phyloP scores from a whole-genome alignment of 2,329 filamentous ascomycete genomes.

The Fusarium dimerum region DNA sequence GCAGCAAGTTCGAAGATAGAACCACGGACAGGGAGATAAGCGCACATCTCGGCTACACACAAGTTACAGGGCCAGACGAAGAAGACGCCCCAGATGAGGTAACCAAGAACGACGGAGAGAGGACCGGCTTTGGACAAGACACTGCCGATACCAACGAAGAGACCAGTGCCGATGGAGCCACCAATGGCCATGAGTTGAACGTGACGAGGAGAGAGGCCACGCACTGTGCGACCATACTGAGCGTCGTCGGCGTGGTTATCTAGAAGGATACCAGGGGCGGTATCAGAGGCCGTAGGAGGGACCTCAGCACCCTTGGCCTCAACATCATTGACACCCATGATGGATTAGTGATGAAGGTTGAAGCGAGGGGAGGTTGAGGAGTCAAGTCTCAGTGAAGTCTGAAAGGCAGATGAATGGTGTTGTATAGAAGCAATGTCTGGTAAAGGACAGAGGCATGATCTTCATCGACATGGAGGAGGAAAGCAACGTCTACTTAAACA shows the following conservation, averaged over 20 bases:
- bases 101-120: constrained; percentile 46
- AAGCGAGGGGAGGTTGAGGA: background rate
- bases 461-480: constrained; percentile 10
- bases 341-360: constrained; percentile 1
- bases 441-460: constrained; percentile 21
- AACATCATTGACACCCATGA: constrained; percentile 27
- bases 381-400: background rate
- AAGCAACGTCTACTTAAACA: constrained; percentile 20
- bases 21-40: constrained; percentile 55
- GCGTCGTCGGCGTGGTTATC: constrained; percentile 27
- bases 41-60: constrained; percentile 58
- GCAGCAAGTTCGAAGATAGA: constrained; percentile 56
- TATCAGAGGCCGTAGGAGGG: constrained; percentile 25
- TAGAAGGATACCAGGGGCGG: constrained; percentile 28
- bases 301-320: constrained; percentile 28
- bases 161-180: constrained; percentile 47
- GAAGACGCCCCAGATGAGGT: constrained; percentile 45
- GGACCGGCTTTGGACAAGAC: constrained; percentile 44
- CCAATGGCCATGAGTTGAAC: constrained; percentile 53
- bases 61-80: constrained; percentile 48
- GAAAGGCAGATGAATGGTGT: background rate
- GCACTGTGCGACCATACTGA: constrained; percentile 36
- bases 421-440: constrained; percentile 15
- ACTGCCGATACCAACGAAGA: constrained; percentile 47
- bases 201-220: constrained; percentile 41